Evolutionary conservation across 208 protist species (phyloP).

Genomic region (Leishmania lainsoni): DNA sequence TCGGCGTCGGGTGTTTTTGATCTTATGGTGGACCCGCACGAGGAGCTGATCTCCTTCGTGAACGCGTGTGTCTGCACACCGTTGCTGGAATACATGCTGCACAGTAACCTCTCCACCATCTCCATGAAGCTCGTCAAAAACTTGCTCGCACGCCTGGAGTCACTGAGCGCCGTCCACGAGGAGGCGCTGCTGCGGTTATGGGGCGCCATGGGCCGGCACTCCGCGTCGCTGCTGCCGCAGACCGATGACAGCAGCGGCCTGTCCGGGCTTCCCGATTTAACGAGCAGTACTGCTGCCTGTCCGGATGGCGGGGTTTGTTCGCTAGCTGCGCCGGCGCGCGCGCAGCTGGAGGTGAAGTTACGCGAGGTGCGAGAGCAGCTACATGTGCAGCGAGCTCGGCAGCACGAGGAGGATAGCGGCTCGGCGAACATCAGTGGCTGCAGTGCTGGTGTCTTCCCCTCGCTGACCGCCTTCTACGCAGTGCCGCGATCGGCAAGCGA

Average conservation of each 20-base stretch:
- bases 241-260: neutral
- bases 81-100: conserved; percentile 57
- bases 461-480: neutral
- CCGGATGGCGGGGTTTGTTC: neutral
- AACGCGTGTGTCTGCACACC: conserved; percentile 58
- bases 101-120: conserved; percentile 42
- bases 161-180: conserved; percentile 48
- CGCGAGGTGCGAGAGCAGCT: conserved; percentile 28
- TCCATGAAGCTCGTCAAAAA: conserved; percentile 57
- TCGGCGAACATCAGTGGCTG: neutral
- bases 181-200: conserved; percentile 38
- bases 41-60: conserved; percentile 44
- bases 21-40: conserved; percentile 38
- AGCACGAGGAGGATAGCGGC: neutral
- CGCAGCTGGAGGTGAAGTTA: conserved; percentile 20
- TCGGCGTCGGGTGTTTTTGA: conserved; percentile 28
- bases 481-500: conserved; percentile 25
- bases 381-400: neutral
- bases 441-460: neutral
- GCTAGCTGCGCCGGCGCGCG: conserved; percentile 17
- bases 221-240: neutral
- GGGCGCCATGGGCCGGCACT: neutral
- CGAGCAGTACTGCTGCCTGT: neutral
- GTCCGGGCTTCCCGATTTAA: neutral
- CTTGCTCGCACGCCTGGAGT: conserved; percentile 45